phyloP scores from a whole-genome alignment of 1,284 basidiomycete genomes.

The Puccinia novopanici region DNA sequence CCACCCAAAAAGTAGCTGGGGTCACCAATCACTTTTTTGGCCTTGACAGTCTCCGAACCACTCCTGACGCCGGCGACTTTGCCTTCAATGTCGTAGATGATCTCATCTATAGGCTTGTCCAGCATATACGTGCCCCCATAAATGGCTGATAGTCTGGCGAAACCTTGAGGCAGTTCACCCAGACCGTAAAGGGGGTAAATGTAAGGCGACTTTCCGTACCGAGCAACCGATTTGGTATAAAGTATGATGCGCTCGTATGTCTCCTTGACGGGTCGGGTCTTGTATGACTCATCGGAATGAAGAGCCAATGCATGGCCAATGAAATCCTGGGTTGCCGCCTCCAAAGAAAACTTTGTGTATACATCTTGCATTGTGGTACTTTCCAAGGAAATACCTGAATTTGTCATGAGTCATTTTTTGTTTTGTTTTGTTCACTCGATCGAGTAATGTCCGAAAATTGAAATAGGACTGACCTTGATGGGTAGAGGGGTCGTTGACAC shows the following conservation, averaged over 20 bases:
- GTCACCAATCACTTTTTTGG: conserved; percentile 96
- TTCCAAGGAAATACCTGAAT: conserved; percentile 77
- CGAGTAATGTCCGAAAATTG: not conserved
- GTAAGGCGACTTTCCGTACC: conserved; percentile 99
- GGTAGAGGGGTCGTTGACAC: conserved; percentile 86
- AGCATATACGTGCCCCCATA: conserved; percentile 99
- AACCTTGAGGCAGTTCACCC: conserved; percentile 97
- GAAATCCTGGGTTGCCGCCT: conserved; percentile 97
- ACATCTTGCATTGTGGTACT: conserved; percentile 85
- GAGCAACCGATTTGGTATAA: conserved; percentile 97
- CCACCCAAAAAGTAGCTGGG: conserved; percentile 85
- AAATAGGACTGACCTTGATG: conserved; percentile 73
- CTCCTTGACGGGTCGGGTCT: conserved; percentile 83
- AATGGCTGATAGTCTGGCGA: conserved; percentile 95
- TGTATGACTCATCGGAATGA: conserved; percentile 95
- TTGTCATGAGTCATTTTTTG: not conserved
- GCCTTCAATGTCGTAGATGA: conserved; percentile 80
- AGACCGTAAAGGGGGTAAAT: conserved; percentile 99
- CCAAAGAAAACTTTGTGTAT: conserved; percentile 95
- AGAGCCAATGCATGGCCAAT: conserved; percentile 99
- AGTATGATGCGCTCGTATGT: conserved; percentile 94
- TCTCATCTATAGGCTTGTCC: conserved; percentile 89
- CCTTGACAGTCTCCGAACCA: conserved; percentile 89
- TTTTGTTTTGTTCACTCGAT: too few relatives aligned
- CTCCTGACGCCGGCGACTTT: conserved; percentile 91